Base-by-base conservation (phyloP, 208 protist genomes). In the Acanthamoeba royreba region DNA sequence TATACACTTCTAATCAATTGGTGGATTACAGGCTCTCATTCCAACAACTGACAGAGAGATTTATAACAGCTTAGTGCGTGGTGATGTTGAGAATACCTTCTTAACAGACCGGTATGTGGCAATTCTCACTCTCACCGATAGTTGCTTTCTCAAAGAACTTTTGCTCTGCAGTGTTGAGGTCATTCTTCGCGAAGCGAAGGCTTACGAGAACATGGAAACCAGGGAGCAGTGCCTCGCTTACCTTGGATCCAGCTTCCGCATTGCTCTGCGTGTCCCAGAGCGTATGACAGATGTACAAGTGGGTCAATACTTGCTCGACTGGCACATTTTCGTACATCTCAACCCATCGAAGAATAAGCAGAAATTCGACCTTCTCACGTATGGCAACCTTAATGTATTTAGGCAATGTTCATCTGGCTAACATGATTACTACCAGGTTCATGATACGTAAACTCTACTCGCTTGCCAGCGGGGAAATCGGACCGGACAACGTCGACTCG, bases 351-450 rank as follows among this genome's bases (percentile, higher is more conserved):
- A 88, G 33, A 46, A 72, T 49, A 86, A 95, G 43, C 94, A 97
- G 46, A 99, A 99, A 97, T 99, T 99, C 93, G 97, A 99, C 81
- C 95, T 99, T 19, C 96, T 99, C 25, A 87, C 99, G 43, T 96
- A 90, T n/a, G 86, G 72, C 33, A 46, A 45, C 45, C 74, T 61
- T 61, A 61, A 61, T 19, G 53, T 28, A 61, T n/a, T 61, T 28
- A n/a, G n/a, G 19, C 53, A 61, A n/a, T 61, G 53, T 61, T 61
- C 28, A 15, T 83, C 22, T 90, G 17, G 15, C 17, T 90, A 19
- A n/a, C n/a, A n/a, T n/a, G n/a, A n/a, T n/a, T 40, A 22, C 22
- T 92, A 86, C 7, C 49, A 96, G 94, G 33, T 55, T 96, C 35
- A 96, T 96, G 93, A 74, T 96, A 40, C 85, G 94, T 45, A 99